Evolutionary conservation across 2,329 filamentous ascomycete species (phyloP).

Genomic region (Verticillium nonalfalfae): DNA sequence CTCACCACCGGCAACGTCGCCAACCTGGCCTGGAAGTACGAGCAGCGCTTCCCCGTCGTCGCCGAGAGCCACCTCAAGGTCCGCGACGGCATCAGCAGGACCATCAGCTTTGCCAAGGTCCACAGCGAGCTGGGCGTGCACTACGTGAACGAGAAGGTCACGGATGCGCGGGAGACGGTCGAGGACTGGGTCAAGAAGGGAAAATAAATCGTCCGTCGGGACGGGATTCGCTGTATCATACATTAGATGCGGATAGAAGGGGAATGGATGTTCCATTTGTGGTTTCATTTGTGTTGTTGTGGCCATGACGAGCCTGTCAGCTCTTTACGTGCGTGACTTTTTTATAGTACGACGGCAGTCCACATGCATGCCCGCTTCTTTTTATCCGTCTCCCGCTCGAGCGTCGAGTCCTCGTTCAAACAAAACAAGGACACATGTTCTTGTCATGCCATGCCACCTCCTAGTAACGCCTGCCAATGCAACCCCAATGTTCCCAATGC

Average conservation of each 20-base stretch:
- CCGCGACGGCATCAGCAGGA: constrained; percentile 61
- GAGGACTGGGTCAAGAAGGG: constrained; percentile 92
- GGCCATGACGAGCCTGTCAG: not conserved
- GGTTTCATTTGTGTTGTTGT: constrained; percentile 10
- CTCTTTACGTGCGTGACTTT: not conserved
- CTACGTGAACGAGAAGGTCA: constrained; percentile 77
- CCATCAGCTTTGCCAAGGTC: constrained; percentile 66
- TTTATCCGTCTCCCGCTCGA: not conserved
- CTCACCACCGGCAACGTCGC: constrained; percentile 86
- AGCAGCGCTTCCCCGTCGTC: constrained; percentile 79
- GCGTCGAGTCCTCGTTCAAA: not conserved
- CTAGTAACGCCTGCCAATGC: constrained; percentile 8
- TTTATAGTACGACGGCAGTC: not conserved
- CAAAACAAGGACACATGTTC: constrained; percentile 1
- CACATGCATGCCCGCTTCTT: not conserved
- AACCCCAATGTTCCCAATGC: too few relatives aligned
- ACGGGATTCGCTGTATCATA: constrained; percentile 5
- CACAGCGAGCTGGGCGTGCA: constrained; percentile 65
- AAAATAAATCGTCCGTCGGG: constrained; percentile 46
- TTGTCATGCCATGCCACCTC: constrained; percentile 7
- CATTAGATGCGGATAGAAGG: constrained; percentile 12
- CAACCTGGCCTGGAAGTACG: constrained; percentile 84
- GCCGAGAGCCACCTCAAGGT: constrained; percentile 73
- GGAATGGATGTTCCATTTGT: constrained; percentile 8
- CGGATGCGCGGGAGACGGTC: constrained; percentile 65